Evolutionary conservation across 2,329 filamentous ascomycete genomes (phyloP), one percentile per base, ranked within the genome.

Genomic region (Epichloe uncinata): DNA sequence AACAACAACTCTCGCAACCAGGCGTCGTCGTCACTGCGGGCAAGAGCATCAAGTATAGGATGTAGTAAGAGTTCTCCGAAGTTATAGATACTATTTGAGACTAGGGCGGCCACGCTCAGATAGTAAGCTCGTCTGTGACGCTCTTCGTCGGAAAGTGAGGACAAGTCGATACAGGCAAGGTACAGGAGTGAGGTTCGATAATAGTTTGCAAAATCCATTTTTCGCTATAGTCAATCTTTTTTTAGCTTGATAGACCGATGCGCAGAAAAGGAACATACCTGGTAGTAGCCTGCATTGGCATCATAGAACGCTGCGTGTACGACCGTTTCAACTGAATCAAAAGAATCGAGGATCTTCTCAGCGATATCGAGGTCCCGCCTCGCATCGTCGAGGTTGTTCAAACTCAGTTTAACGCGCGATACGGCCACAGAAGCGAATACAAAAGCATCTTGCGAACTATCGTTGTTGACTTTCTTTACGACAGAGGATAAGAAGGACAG

Each of bases 31-130:
- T 84, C 82, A 59, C 83, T 80, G 61, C 75, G 75, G 22, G 66
- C 63, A 48, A 98, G 79, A 18, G 85, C 84, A 63, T 95, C 87
- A 55, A 98, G 82, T 63, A 98, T 95, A 3, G 93, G 93, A 66
- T 98, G 93, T 58, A 98, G 79, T 34, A 98, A 81, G n/a, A 98
- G 83, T 74, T 98, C 93, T 67, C 93, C 93, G 60, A 98, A 98
- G 74, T 98, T 98, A 80, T 98, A 97, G 72, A 97, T 98, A 61
- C 82, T 87, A 62, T 91, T 87, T 47, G 90, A 96, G 38, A 96
- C 86, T 8, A 98, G 78, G 9, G 93, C 93, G 30, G 93, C 89
- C 49, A 97, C 84, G 62, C 86, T 86, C 54, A 98, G 82, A 66
- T 96, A 89, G 70, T 95, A 95, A 42, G 93, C 93, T 59, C 91